Conservation (phyloP, 139 green algal species). For the Chlorella sp. region DNA sequence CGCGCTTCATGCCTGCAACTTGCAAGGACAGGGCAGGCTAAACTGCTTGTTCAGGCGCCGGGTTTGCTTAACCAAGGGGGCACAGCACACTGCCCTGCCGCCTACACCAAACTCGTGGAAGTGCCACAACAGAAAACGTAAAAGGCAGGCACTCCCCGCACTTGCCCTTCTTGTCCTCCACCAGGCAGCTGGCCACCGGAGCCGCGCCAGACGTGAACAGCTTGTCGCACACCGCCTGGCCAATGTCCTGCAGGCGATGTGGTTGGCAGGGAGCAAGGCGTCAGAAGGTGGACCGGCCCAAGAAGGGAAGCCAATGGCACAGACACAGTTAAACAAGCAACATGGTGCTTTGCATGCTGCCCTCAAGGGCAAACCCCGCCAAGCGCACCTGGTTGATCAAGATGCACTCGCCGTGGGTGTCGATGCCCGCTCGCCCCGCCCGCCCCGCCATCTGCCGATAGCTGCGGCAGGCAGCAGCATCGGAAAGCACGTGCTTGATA, state of each 20-base stretch:
- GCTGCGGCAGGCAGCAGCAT: not conserved
- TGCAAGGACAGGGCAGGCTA: not conserved
- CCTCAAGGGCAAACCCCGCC: too few relatives aligned
- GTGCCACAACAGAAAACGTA: too few relatives aligned
- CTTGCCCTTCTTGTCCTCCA: conserved; percentile 46
- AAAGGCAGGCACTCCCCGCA: not conserved
- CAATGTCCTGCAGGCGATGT: not conserved
- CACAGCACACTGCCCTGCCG: not conserved
- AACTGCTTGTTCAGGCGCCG: not conserved
- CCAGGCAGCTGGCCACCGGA: conserved; percentile 75
- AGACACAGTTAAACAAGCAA: too few relatives aligned
- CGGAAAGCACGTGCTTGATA: too few relatives aligned
- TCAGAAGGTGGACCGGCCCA: too few relatives aligned
- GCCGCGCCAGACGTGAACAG: conserved; percentile 50
- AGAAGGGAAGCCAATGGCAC: too few relatives aligned
- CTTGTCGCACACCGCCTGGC: conserved; percentile 34
- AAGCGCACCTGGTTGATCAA: conserved; percentile 46
- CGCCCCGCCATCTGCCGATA: conserved; percentile 82
- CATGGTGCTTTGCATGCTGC: too few relatives aligned
- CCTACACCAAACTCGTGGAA: too few relatives aligned
- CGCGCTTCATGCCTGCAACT: conserved; percentile 76
- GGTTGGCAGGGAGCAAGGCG: too few relatives aligned
- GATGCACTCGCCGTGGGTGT: conserved; percentile 59
- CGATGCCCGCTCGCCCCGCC: conserved; percentile 63
- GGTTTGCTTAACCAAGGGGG: not conserved